Evolutionary conservation across 306 rosid species (phyloP).

Genomic region (Acacia crassicarpa): DNA sequence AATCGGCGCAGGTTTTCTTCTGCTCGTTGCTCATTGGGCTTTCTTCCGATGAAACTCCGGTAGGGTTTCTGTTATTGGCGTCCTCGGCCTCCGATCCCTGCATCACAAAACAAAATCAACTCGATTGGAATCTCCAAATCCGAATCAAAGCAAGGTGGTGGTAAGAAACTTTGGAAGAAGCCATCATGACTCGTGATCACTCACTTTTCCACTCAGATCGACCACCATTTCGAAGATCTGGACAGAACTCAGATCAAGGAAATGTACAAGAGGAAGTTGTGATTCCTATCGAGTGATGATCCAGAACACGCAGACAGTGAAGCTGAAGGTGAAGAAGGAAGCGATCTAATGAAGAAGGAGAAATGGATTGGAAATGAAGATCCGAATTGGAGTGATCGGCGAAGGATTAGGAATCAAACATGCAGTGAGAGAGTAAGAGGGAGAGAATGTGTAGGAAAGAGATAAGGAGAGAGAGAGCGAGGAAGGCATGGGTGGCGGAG

Average conservation of each 20-base stretch:
- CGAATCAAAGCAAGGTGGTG: background rate
- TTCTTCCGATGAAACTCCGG: slow-evolving; percentile 50
- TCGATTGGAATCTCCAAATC: slow-evolving; percentile 24
- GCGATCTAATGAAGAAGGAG: background rate
- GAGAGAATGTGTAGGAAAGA: background rate
- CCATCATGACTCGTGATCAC: slow-evolving; percentile 37
- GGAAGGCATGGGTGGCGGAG: slow-evolving; percentile 36
- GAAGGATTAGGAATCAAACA: slow-evolving; percentile 8
- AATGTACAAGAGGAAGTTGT: slow-evolving; percentile 20
- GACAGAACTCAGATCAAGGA: slow-evolving; percentile 30
- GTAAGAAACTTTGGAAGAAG: background rate
- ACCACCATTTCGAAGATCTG: slow-evolving; percentile 56
- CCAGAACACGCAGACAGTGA: background rate
- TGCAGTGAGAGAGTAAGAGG: slow-evolving; percentile 17
- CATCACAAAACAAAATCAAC: slow-evolving; percentile 14
- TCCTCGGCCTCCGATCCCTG: slow-evolving; percentile 86
- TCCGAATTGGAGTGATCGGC: slow-evolving; percentile 7
- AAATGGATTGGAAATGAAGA: background rate
- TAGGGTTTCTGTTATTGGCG: slow-evolving; percentile 44
- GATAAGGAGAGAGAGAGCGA: background rate
- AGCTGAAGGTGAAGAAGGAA: background rate
- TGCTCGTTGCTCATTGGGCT: slow-evolving; percentile 40
- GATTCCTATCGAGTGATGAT: background rate
- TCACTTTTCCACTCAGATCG: slow-evolving; percentile 68
- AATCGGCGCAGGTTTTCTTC: slow-evolving; percentile 89